Percentiles rank a stretch among this genome's conserved stretches.
Evolutionary conservation across 768 basidiomycete species (phyloP).

Genomic region (Chlorophyllum brunneum): DNA sequence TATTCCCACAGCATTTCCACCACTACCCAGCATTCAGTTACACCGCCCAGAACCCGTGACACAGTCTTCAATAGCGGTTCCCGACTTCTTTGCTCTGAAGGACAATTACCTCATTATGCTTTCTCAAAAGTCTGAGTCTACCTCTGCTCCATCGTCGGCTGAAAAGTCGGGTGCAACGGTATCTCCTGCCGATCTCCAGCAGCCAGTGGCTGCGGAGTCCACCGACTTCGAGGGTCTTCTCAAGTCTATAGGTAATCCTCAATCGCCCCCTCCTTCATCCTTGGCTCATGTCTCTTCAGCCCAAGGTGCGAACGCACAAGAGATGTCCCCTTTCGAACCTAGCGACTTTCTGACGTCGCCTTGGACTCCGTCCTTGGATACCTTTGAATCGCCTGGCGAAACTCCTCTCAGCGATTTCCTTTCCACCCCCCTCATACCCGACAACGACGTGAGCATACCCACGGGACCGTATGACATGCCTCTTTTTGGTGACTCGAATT

Average conservation of each 20-base stretch:
- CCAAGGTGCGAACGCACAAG: conserved; percentile 17
- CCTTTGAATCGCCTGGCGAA: conserved; percentile 29
- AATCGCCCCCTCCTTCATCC: neutral
- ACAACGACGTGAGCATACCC: conserved; percentile 20
- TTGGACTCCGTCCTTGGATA: conserved; percentile 21
- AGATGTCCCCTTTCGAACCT: conserved; percentile 21
- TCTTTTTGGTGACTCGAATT: conserved; percentile 20
- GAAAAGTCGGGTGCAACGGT: conserved; percentile 22
- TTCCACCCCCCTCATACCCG: conserved; percentile 31
- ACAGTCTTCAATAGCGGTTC: conserved; percentile 28
- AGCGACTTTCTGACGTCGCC: conserved; percentile 30
- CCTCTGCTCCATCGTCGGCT: conserved; percentile 28
- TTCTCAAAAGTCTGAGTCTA: conserved; percentile 41
- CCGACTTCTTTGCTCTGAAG: conserved; percentile 48
- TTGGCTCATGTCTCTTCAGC: conserved; percentile 19
- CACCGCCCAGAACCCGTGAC: conserved; percentile 40
- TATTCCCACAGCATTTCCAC: conserved; percentile 68
- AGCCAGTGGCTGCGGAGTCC: conserved; percentile 22
- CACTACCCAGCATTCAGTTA: conserved; percentile 59
- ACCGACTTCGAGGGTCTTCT: conserved; percentile 16
- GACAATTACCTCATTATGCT: conserved; percentile 72
- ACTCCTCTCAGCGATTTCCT: conserved; percentile 35
- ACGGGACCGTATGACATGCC: conserved; percentile 24
- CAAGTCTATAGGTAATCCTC: conserved; percentile 18
- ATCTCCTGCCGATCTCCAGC: conserved; percentile 19